Evolutionary conservation across 352 stramenopile species (phyloP), one percentile per base, ranked within the genome.

Genomic region (Pythium biforme): DNA sequence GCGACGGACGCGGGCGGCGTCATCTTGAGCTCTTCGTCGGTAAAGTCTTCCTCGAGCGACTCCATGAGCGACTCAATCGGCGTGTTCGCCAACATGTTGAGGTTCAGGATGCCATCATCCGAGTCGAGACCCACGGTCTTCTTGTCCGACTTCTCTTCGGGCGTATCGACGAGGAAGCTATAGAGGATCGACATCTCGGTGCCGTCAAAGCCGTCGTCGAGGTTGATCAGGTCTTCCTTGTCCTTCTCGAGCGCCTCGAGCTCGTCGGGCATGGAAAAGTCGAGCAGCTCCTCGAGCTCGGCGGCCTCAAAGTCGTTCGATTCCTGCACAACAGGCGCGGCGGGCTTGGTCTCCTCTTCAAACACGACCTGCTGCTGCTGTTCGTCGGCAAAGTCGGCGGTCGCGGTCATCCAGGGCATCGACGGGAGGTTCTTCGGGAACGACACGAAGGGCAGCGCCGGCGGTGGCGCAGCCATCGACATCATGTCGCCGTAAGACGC

Each of bases 141-240:
- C 70, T 77, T 76, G 65, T 88, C 76, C 8, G 56, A 48, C 69
- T 90, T 87, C 55, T 90, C 80, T 63, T 91, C 82, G 6, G 79
- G 81, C 5, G 74, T 72, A 56, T 95, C 82, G 12, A 92, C 79
- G 60, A 95, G 62, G 69, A 93, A 92, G 62, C 76, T 90, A 77
- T 92, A 95, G 29, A 95, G 57, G 62, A 95, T 93, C 41, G 83
- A 91, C 77, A 95, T 92, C 60, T 95, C 83, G 39, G 83, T 92
- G 25, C 81, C 82, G 69, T 91, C 82, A 60, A 95, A 93, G 61
- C 80, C 86, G 64, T 92, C 79, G 59, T 92, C 80, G 62, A 90
- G 59, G 70, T 90, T 89, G 52, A 88, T 68, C 26, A 90, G 63
- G 68, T 89, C 78, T 53, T 79, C 75, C 72, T 91, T 91, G 68